phyloP scores from a whole-genome alignment of 805 yeast species.

The Spathaspora gorwiae region DNA sequence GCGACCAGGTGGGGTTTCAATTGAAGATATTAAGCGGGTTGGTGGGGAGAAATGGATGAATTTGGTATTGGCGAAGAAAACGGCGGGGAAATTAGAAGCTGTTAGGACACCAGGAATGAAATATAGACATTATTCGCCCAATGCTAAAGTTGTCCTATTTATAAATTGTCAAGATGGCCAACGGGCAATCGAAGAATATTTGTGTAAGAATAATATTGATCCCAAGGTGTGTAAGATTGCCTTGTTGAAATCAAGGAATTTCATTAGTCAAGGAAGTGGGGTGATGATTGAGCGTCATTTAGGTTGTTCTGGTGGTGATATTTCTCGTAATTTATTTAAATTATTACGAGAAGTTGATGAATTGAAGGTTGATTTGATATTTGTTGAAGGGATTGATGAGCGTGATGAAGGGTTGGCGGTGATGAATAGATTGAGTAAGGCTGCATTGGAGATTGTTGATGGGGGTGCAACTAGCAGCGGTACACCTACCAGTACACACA shows the following conservation, averaged over 20 bases:
- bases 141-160: slow-evolving; percentile 73
- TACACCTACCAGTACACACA: no score
- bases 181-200: slow-evolving; percentile 24
- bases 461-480: neutral
- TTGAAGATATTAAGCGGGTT: slow-evolving; percentile 60
- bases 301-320: slow-evolving; percentile 49
- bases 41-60: slow-evolving; percentile 72
- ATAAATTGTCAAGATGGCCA: slow-evolving; percentile 45
- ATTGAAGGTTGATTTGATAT: slow-evolving; percentile 58
- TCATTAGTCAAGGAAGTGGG: slow-evolving; percentile 15
- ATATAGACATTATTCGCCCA: slow-evolving; percentile 91
- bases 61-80: slow-evolving; percentile 58
- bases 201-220: slow-evolving; percentile 12
- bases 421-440: slow-evolving; percentile 86
- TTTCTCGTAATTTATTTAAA: slow-evolving; percentile 73
- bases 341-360: slow-evolving; percentile 74
- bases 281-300: slow-evolving; percentile 28
- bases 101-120: slow-evolving; percentile 98
- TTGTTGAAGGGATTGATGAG: slow-evolving; percentile 81
- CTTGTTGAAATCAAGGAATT: slow-evolving; percentile 41
- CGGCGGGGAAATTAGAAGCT: slow-evolving; percentile 60
- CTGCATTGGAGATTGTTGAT: slow-evolving; percentile 54
- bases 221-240: slow-evolving; percentile 39
- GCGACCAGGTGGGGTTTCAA: slow-evolving; percentile 90
- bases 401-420: slow-evolving; percentile 84